Evolutionary conservation across 352 stramenopile species (phyloP), one percentile per base, ranked within the genome.

Genomic region (Pythium aquatile): DNA sequence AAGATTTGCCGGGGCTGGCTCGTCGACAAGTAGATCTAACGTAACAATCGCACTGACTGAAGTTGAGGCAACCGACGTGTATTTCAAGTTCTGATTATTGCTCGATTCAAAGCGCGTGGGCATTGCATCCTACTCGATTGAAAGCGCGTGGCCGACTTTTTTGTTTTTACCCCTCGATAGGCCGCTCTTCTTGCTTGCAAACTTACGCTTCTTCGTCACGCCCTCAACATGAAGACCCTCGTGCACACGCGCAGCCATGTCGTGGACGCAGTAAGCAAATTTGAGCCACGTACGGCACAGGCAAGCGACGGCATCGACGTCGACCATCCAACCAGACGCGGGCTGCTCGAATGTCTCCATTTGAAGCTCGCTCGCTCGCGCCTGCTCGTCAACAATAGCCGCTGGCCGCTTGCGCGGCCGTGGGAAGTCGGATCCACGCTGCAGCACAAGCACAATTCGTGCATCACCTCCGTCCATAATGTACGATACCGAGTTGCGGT

Each of bases 251-350:
- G 39, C 40, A 28, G 53, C 54, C 28, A 70, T 55, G 14, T 57
- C 1, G 56, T 70, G 65, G 28, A 63, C 42, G 28, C 52, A 66
- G 30, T 32, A 63, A 2, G 42, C 51, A 11, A 55, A 37, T 42
- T 66, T 66, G 44, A 53, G 37, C 61, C 55, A 61, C 30, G 17
- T 58, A 9, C 56, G 46, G 33, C 61, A 68, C 5, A n/a, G 20
- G 47, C 61, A 62, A 2, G 24, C 39, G 30, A 16, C 20, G 9
- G 13, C 39, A 47, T 58, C 44, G 3, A 70, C 51, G 30, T 70
- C 53, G 4, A 66, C 65, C 2, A 44, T 24, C 58, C 57, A 66
- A 35, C 32, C 55, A 24, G 14, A 52, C 5, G 7, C 30, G 28
- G 61, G 42, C 44, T 67, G 61, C 11, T 39, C 40, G 20, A 53